Base-by-base conservation (phyloP, 208 protist species). In the Crithidia mellificae region DNA sequence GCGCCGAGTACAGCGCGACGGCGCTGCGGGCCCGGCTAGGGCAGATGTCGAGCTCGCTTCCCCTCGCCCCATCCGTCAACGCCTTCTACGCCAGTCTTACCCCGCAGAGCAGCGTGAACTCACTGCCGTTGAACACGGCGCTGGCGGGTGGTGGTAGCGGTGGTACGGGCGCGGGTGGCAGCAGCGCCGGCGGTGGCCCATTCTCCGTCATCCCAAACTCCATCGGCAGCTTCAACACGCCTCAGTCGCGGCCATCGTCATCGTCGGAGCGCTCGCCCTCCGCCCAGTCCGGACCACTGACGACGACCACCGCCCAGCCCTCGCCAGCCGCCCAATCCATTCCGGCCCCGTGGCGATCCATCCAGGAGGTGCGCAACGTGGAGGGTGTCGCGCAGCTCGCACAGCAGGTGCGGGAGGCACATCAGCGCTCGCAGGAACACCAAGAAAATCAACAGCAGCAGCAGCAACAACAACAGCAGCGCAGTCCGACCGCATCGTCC, bases 281-380 rank as follows among this genome's bases (percentile, higher is more conserved):
- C 4, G n/a, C 39, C 15, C 63, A 39, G 17, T 51, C 54, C 0
- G 38, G 15, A 24, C n/a, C 5, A 2, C 32, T 27, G 29, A 30
- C 38, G 7, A 12, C 32, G 59, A 17, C 32, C 30, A 58, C 62
- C 22, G 51, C 62, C 11, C 62, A 67, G 50, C 50, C 38, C 24
- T 57, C 50, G 17, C 62, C 20, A 24, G 22, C 38, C 12, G 7
- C 29, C 9, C 30, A 34, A 7, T 6, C 62, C 4, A 57, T 47
- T 15, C 17, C 36, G 22, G 50, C 50, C 22, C 61, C 61, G 53
- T 68, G 68, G 68, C 61, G 68, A 30, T 22, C 44, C 6, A 58
- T 57, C 14, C 68, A 74, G 20, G 62, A 74, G 15, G 61, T 55
- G 20, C 68, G 46, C 53, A 68, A 24, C 36, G 38, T 63, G 17